Percentiles rank a stretch among this genome's conserved stretches.
Conservation (phyloP, 2,329 filamentous ascomycete species). For the Sordariomycetes sp. region DNA sequence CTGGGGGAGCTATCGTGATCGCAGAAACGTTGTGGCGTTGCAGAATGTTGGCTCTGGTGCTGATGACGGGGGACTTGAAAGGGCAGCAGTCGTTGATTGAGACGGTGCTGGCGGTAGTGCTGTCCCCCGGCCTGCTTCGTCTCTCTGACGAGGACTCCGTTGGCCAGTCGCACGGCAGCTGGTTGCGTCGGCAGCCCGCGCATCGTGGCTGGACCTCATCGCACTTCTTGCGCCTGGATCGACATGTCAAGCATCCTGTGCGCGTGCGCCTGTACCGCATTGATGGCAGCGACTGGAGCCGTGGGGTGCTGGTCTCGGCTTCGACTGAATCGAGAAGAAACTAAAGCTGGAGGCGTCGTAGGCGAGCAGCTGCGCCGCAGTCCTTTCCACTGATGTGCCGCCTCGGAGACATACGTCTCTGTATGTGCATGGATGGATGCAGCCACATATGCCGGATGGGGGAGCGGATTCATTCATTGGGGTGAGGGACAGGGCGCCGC, state of each 20-base stretch:
- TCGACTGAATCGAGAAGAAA: too few species aligned
- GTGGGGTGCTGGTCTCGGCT: not conserved
- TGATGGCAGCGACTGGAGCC: too few species aligned
- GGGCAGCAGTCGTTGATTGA: not conserved
- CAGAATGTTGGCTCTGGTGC: not conserved
- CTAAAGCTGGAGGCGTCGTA: too few species aligned
- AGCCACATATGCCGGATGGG: too few species aligned
- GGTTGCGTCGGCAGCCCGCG: slow-evolving; percentile 42
- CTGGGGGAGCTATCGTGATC: not conserved
- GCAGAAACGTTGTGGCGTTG: too few species aligned
- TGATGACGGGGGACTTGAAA: not conserved
- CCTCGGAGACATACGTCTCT: too few species aligned
- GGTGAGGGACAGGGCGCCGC: too few species aligned
- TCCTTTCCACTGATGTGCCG: too few species aligned
- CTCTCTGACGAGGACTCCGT: not conserved
- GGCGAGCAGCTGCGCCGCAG: too few species aligned
- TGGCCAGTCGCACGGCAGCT: slow-evolving; percentile 41
- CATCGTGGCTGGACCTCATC: slow-evolving; percentile 41
- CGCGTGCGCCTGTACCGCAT: slow-evolving; percentile 1
- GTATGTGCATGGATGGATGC: too few species aligned
- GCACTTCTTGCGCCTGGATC: slow-evolving; percentile 31
- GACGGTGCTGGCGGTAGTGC: not conserved
- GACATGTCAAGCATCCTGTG: slow-evolving; percentile 27
- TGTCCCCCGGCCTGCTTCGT: not conserved
- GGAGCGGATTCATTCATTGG: too few species aligned